Conservation (phyloP, 176 grass and related monocot genomes). For the Urochloa ruziziensis region DNA sequence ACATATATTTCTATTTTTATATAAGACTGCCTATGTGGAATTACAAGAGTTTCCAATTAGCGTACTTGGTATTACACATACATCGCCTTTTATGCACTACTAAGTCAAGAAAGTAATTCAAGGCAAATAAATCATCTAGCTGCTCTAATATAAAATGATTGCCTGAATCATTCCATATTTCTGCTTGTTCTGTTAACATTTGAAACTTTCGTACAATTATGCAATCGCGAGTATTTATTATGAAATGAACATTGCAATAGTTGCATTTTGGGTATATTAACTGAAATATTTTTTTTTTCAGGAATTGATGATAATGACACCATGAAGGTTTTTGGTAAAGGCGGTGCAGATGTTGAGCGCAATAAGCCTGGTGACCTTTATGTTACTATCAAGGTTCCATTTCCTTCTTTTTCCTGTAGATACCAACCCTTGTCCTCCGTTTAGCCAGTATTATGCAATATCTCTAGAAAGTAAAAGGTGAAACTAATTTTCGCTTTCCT, state of each 20-base stretch:
- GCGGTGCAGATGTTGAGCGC: slow-evolving; percentile 72
- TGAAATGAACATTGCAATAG: slow-evolving; percentile 19
- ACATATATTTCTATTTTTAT: slow-evolving; percentile 3
- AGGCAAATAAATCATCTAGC: slow-evolving; percentile 2
- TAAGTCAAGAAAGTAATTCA: background rate
- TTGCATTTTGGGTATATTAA: slow-evolving; percentile 6
- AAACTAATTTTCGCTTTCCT: slow-evolving; percentile 26
- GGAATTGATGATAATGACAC: slow-evolving; percentile 67
- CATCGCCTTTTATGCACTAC: background rate
- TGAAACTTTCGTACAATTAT: background rate
- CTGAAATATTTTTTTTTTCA: slow-evolving; percentile 11
- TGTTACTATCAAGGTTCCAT: slow-evolving; percentile 77
- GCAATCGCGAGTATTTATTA: background rate
- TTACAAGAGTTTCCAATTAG: slow-evolving; percentile 8
- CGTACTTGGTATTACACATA: background rate
- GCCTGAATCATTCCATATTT: background rate
- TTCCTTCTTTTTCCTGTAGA: slow-evolving; percentile 1
- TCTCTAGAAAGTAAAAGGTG: background rate
- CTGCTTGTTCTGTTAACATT: slow-evolving; percentile 24
- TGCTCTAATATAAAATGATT: background rate
- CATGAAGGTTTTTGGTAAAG: slow-evolving; percentile 75
- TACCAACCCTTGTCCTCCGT: background rate
- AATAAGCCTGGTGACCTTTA: slow-evolving; percentile 85
- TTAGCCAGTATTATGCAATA: background rate
- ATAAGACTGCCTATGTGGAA: background rate